phyloP scores from a whole-genome alignment of 805 yeast genomes.

The Starmerella sirachaensis region DNA sequence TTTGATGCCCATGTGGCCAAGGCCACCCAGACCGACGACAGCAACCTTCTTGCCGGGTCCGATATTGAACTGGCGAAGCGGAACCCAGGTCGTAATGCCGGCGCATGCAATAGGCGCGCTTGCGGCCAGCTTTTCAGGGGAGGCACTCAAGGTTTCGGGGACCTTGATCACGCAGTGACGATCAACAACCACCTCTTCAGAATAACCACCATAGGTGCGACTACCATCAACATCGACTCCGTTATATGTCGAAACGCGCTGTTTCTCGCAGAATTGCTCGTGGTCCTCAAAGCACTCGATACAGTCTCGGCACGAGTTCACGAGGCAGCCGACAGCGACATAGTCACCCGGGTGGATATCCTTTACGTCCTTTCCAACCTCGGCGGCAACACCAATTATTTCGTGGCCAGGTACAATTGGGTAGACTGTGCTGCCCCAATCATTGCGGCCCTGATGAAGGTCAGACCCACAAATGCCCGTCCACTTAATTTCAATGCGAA shows the following conservation, averaged over 20 bases:
- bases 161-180: conserved; percentile 53
- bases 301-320: conserved; percentile 50
- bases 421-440: conserved; percentile 36
- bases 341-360: conserved; percentile 52
- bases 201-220: conserved; percentile 45
- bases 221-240: conserved; percentile 43
- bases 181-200: conserved; percentile 32
- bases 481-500: conserved; percentile 24
- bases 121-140: conserved; percentile 29
- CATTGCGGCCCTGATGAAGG: conserved; percentile 39
- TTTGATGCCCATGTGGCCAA: conserved; percentile 52
- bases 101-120: conserved; percentile 73
- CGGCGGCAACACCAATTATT: conserved; percentile 30
- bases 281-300: conserved; percentile 42
- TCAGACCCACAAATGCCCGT: conserved; percentile 48
- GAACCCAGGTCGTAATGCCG: conserved; percentile 62
- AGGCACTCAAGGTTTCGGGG: conserved; percentile 38
- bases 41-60: conserved; percentile 46
- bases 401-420: conserved; percentile 42
- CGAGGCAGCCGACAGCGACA: conserved; percentile 72
- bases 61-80: conserved; percentile 39
- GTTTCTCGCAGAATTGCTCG: conserved; percentile 43
- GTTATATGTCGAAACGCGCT: conserved; percentile 41
- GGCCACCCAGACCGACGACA: conserved; percentile 53
- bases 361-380: conserved; percentile 45